A percentile compares a stretch with the other conserved stretches of the same genome.
phyloP scores from a whole-genome alignment of 306 rosid species.

The Vicia villosa region DNA sequence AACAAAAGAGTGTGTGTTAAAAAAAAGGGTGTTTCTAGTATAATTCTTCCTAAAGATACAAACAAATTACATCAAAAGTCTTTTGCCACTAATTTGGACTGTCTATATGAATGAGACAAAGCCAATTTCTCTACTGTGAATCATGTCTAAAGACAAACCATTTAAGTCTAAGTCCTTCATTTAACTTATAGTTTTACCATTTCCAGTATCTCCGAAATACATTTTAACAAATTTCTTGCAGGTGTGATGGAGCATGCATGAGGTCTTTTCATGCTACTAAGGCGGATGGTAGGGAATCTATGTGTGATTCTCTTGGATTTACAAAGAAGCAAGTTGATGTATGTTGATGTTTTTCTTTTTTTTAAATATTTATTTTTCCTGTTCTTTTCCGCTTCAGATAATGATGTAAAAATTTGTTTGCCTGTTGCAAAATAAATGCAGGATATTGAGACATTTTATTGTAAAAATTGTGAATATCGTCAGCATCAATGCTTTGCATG shows the following conservation, averaged over 20 bases:
- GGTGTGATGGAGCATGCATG: slow-evolving; percentile 93
- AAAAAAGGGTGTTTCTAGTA: not conserved
- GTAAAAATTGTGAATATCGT: slow-evolving; percentile 69
- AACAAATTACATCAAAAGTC: not conserved
- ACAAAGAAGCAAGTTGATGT: slow-evolving; percentile 68
- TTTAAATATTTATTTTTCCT: slow-evolving; percentile 13
- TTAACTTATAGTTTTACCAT: not conserved
- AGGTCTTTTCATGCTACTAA: slow-evolving; percentile 84
- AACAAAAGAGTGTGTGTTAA: not conserved
- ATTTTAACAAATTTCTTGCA: slow-evolving; percentile 36
- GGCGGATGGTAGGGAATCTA: slow-evolving; percentile 55
- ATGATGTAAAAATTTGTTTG: slow-evolving; percentile 29
- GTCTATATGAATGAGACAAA: not conserved
- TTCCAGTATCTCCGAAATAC: not conserved
- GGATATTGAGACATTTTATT: slow-evolving; percentile 60
- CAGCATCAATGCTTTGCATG: slow-evolving; percentile 93
- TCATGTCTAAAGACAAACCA: not conserved
- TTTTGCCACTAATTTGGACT: not conserved
- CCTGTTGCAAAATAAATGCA: slow-evolving; percentile 41
- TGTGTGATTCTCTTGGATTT: slow-evolving; percentile 71
- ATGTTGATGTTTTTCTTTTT: slow-evolving; percentile 40
- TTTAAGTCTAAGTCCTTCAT: not conserved
- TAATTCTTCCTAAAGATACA: not conserved
- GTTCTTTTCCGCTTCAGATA: slow-evolving; percentile 20
- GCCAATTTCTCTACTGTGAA: not conserved